A percentile compares a stretch with the other conserved stretches of the same genome.
These are phyloP conservation scores for Xylariaceae sp. DNA, from an alignment of 2,329 filamentous ascomycete genomes.

Conservation along the genomic window DNA sequence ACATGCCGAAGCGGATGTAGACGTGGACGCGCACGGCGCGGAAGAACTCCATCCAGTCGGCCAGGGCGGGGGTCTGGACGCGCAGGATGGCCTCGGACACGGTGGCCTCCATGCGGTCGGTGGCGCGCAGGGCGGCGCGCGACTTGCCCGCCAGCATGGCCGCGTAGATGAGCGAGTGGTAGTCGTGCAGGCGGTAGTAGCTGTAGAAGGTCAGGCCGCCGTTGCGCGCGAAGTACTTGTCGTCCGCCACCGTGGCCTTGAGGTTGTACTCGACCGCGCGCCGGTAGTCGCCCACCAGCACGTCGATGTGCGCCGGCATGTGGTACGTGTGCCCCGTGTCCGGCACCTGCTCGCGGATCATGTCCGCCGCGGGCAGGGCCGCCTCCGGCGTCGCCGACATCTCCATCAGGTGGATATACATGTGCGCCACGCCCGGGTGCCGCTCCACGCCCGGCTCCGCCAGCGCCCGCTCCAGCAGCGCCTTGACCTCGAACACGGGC, in stretches of 20 bases:
- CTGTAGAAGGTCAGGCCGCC: slow-evolving; percentile 47
- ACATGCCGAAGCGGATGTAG: slow-evolving; percentile 47
- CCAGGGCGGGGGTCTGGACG: slow-evolving; percentile 43
- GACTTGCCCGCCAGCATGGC: slow-evolving; percentile 49
- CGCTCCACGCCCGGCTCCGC: slow-evolving; percentile 6
- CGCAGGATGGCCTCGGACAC: slow-evolving; percentile 42
- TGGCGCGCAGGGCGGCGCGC: slow-evolving; percentile 39
- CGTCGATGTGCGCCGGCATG: slow-evolving; percentile 18
- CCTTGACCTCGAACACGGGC: slow-evolving; percentile 5
- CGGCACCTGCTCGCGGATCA: slow-evolving; percentile 13
- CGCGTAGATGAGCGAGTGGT: slow-evolving; percentile 49
- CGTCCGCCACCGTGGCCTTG: slow-evolving; percentile 9
- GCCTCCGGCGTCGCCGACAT: slow-evolving; percentile 16
- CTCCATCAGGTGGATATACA: slow-evolving; percentile 20
- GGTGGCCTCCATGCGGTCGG: slow-evolving; percentile 35
- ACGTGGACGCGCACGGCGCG: slow-evolving; percentile 44
- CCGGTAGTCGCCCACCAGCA: slow-evolving; percentile 13
- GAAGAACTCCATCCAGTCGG: slow-evolving; percentile 50
- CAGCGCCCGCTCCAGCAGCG: slow-evolving; percentile 9
- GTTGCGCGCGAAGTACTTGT: slow-evolving; percentile 35
- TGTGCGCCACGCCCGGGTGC: slow-evolving; percentile 14
- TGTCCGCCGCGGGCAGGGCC: slow-evolving; percentile 13
- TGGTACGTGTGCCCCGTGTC: slow-evolving; percentile 16
- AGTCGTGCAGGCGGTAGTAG: slow-evolving; percentile 47
- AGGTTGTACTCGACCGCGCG: slow-evolving; percentile 9